Conservation (phyloP, 768 basidiomycete genomes). For the Rhizopogon rudus region DNA sequence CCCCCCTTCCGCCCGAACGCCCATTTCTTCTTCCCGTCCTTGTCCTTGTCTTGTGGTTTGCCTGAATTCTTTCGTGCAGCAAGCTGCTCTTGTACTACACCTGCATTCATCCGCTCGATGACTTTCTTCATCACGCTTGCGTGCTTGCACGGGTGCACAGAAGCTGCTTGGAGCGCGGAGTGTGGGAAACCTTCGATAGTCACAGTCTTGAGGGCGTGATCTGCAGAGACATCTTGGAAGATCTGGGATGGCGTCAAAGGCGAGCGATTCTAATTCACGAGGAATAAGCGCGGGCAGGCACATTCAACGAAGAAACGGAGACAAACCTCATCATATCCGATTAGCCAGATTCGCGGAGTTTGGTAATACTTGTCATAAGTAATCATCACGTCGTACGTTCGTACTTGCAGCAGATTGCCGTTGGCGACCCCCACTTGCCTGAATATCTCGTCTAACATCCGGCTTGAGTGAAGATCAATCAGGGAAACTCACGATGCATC, state of each 20-base stretch:
- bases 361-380: slow-evolving; percentile 99
- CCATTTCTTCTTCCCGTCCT: slow-evolving; percentile 76
- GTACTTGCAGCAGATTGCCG: slow-evolving; percentile 86
- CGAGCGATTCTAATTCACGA: slow-evolving; percentile 62
- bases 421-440: slow-evolving; percentile 66
- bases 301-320: neutral
- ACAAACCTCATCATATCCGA: slow-evolving; percentile 92
- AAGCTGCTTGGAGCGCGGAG: slow-evolving; percentile 80
- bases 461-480: neutral
- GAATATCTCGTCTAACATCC: slow-evolving; percentile 5
- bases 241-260: slow-evolving; percentile 87
- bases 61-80: slow-evolving; percentile 50
- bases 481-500: slow-evolving; percentile 43
- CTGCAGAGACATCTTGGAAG: slow-evolving; percentile 95
- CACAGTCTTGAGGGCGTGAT: slow-evolving; percentile 97
- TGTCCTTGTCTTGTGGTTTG: slow-evolving; percentile 31
- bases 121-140: slow-evolving; percentile 99
- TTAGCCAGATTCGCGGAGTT: slow-evolving; percentile 95
- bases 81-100: slow-evolving; percentile 78
- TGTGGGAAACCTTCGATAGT: slow-evolving; percentile 99
- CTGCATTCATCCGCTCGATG: slow-evolving; percentile 95
- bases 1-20: slow-evolving; percentile 67
- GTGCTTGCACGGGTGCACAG: slow-evolving; percentile 98
- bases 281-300: neutral
- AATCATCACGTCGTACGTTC: slow-evolving; percentile 99